Base-by-base conservation (phyloP, 352 stramenopile species). In the Vaucheria bursata region DNA sequence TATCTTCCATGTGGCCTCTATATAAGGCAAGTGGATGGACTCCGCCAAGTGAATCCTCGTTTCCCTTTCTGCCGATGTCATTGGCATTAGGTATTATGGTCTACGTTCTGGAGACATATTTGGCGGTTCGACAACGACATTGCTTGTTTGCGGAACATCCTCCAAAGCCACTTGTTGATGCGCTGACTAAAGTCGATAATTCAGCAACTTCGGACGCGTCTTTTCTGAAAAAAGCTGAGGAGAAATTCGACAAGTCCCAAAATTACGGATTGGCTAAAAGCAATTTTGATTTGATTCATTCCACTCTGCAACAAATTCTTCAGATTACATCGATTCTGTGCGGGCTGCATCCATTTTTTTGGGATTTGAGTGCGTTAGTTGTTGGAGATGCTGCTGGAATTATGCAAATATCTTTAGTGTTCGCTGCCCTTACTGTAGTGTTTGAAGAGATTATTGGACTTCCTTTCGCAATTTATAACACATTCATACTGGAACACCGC, bases 221-320 rank as follows among this genome's bases (percentile, higher is more conserved):
- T 12, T 12, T 50, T 5, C 5, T 50, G 39, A 12, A 8, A 18
- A 40, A 83, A 73, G 78, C 75, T 50, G 6, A 66, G 39, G 73
- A 75, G 32, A 82, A 85, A 36, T 74, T 77, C 34, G 71, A 85
- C 29, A 75, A 84, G 0, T 31, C 38, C 2, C 81, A 87, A 71
- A 53, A 84, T 67, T 98, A 98, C 84, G 91, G 93, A 8, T 86
- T 97, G 7, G 94, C 97, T 85, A 98, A 98, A 87, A 97, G 95
- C 82, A 87, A 90, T 64, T 97, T 98, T 78, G 90, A 88, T 29
- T 93, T 98, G 73, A 78, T 98, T 35, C 90, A 88, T 6, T 90
- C 87, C 45, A 85, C 86, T 3, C 97, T 97, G 86, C 85, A 87
- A 6, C 87, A 93, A 66, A 38, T 90, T 25, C 90, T 97, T 74